Percentiles rank a stretch among this genome's conserved stretches.
phyloP scores from a whole-genome alignment of 176 grass and related monocot species.

The Oryza glumipatula region DNA sequence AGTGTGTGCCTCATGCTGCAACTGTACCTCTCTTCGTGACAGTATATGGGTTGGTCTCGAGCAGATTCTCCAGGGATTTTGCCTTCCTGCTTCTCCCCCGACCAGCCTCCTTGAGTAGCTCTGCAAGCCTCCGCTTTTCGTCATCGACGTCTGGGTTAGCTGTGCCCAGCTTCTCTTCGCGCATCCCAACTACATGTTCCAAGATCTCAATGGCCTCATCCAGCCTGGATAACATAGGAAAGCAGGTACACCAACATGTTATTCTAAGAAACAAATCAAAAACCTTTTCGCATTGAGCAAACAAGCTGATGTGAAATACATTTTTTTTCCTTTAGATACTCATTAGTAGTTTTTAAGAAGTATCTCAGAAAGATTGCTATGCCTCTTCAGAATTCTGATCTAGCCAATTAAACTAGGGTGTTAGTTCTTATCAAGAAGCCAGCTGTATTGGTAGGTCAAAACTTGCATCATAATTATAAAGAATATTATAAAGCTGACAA shows the following conservation, averaged over 20 bases:
- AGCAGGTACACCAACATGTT: not conserved
- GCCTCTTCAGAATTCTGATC: constrained; percentile 28
- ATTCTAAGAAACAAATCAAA: not conserved
- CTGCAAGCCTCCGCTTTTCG: constrained; percentile 84
- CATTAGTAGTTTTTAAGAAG: not conserved
- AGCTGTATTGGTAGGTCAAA: constrained; percentile 34
- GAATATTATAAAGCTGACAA: constrained; percentile 48
- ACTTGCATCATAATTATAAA: constrained; percentile 36
- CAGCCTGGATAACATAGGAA: constrained; percentile 58
- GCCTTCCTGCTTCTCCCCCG: constrained; percentile 84
- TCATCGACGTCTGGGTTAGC: constrained; percentile 93
- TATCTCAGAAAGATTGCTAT: not conserved
- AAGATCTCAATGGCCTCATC: constrained; percentile 93
- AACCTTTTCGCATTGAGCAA: not conserved
- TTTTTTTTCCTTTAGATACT: not conserved
- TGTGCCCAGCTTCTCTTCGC: constrained; percentile 92
- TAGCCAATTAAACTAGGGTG: constrained; percentile 26
- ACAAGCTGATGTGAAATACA: not conserved
- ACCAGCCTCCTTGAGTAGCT: constrained; percentile 90
- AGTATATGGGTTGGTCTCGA: constrained; percentile 68
- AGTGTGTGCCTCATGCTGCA: constrained; percentile 42
- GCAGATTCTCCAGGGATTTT: constrained; percentile 73
- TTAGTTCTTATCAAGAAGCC: constrained; percentile 30
- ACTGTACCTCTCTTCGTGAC: constrained; percentile 52
- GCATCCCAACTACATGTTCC: constrained; percentile 85